These are phyloP conservation scores for Crucibulum parvulum DNA, from an alignment of 1,284 basidiomycete genomes.

Conservation along the genomic window DNA sequence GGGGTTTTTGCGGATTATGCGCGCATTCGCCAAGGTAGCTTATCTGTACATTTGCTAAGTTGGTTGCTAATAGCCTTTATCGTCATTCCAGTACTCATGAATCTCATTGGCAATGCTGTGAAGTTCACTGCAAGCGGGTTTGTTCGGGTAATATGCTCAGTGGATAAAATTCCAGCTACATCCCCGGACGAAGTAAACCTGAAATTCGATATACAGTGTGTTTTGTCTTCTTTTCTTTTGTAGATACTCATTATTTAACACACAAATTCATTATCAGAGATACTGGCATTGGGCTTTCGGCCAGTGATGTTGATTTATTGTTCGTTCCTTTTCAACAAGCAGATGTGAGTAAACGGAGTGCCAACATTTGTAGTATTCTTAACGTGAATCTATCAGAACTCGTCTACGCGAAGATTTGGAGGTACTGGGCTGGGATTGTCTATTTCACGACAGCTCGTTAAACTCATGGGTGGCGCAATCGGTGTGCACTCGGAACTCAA, in stretches of 20 bases:
- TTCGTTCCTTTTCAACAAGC: slow-evolving; percentile 80
- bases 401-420: slow-evolving; percentile 73
- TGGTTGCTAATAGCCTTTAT: slow-evolving; percentile 4
- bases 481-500: slow-evolving; percentile 70
- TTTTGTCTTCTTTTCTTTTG: background rate
- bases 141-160: slow-evolving; percentile 64
- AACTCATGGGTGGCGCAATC: slow-evolving; percentile 76
- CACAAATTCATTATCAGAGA: slow-evolving; percentile 46
- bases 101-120: slow-evolving; percentile 77
- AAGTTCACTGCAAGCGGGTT: slow-evolving; percentile 72
- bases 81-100: slow-evolving; percentile 63
- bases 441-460: slow-evolving; percentile 74
- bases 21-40: slow-evolving; percentile 70
- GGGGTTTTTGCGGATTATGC: slow-evolving; percentile 78
- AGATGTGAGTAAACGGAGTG: slow-evolving; percentile 43
- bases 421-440: slow-evolving; percentile 76
- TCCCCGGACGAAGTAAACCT: slow-evolving; percentile 54
- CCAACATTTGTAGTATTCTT: background rate
- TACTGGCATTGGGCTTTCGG: slow-evolving; percentile 71
- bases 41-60: background rate
- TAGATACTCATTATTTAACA: background rate
- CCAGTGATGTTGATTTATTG: slow-evolving; percentile 66
- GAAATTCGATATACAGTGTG: slow-evolving; percentile 71
- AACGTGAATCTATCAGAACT: slow-evolving; percentile 45
- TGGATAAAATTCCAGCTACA: slow-evolving; percentile 46